Evolutionary conservation across 495 filamentous ascomycete species (phyloP).

Genomic region (Penicillium angulare): DNA sequence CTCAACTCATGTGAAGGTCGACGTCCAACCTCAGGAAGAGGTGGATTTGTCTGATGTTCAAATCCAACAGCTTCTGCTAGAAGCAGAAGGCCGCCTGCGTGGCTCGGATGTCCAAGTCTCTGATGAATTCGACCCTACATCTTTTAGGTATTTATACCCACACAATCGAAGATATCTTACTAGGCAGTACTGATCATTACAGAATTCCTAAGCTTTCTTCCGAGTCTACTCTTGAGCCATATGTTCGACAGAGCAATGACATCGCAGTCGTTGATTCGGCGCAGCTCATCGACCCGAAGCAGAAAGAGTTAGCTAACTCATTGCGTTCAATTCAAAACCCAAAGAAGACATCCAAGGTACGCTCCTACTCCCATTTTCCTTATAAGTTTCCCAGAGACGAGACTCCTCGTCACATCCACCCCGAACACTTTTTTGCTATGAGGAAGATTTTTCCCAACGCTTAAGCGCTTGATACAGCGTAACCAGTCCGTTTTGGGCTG

Average conservation of each 20-base stretch:
- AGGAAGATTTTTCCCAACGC: slow-evolving; percentile 65
- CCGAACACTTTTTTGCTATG: slow-evolving; percentile 47
- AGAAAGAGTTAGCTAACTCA: slow-evolving; percentile 43
- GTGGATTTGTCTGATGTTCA: slow-evolving; percentile 50
- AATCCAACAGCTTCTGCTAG: slow-evolving; percentile 59
- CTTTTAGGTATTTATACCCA: slow-evolving; percentile 18
- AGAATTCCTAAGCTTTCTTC: slow-evolving; percentile 46
- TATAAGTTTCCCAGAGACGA: too few relatives aligned
- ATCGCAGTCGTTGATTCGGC: slow-evolving; percentile 47
- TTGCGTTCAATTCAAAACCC: slow-evolving; percentile 38
- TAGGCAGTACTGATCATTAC: neutral
- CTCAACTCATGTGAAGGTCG: slow-evolving; percentile 5
- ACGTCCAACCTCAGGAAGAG: slow-evolving; percentile 16
- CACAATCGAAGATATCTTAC: neutral
- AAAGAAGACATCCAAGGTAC: slow-evolving; percentile 44
- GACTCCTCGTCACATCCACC: too few relatives aligned
- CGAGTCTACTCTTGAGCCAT: slow-evolving; percentile 40
- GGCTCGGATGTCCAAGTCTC: slow-evolving; percentile 12
- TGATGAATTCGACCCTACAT: slow-evolving; percentile 8
- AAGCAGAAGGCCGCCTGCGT: slow-evolving; percentile 61
- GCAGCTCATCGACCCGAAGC: slow-evolving; percentile 39
- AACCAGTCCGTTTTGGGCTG: slow-evolving; percentile 71
- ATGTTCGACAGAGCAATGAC: slow-evolving; percentile 45
- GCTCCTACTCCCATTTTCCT: slow-evolving; percentile 17
- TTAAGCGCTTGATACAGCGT: slow-evolving; percentile 62